Evolutionary conservation across 257 asterid species (phyloP).

Genomic region (Solanum paucissectum): DNA sequence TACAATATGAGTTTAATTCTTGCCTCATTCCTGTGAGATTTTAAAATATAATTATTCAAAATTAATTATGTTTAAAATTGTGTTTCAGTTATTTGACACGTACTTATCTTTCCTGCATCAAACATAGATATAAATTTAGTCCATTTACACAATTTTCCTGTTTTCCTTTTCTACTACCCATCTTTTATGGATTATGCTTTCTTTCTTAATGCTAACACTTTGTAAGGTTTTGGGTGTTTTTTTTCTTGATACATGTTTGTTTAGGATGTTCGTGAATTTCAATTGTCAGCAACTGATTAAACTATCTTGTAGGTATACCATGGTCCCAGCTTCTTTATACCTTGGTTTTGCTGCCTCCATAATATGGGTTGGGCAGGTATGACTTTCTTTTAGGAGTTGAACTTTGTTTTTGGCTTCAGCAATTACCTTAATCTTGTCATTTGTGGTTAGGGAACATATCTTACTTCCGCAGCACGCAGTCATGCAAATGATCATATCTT

Average conservation of each 20-base stretch:
- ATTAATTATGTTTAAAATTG: not conserved
- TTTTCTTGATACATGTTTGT: not conserved
- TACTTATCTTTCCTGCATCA: not conserved
- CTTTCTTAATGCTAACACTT: not conserved
- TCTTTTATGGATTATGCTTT: not conserved
- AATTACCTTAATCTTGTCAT: not conserved
- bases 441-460: conserved; percentile 71
- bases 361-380: conserved; percentile 96
- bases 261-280: not conserved
- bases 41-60: not conserved
- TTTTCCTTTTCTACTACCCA: not conserved
- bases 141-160: not conserved
- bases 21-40: not conserved
- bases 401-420: not conserved
- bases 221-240: not conserved
- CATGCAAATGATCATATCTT: conserved; percentile 50
- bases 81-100: not conserved
- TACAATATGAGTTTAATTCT: not conserved
- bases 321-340: conserved; percentile 89
- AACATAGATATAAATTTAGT: not conserved
- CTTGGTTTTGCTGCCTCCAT: conserved; percentile 90
- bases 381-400: not conserved
- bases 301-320: conserved; percentile 58
- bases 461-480: conserved; percentile 66
- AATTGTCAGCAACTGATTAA: not conserved